phyloP scores from a whole-genome alignment of 768 basidiomycete genomes.

The Amanita brunnescens region DNA sequence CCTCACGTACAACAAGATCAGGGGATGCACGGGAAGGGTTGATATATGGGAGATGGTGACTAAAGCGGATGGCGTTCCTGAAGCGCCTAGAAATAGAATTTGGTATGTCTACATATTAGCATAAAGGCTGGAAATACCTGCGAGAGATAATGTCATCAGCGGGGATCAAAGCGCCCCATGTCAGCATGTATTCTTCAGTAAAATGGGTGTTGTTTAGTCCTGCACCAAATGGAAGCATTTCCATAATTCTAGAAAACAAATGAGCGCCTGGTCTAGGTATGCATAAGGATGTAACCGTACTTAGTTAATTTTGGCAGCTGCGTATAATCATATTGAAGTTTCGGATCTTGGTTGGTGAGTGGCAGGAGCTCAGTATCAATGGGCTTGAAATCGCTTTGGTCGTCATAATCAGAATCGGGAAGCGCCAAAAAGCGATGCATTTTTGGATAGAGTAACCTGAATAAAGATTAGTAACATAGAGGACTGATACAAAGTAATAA shows the following conservation, averaged over 20 bases:
- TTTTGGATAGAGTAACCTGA: background rate
- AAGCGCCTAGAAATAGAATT: background rate
- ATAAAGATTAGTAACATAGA: background rate
- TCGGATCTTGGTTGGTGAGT: background rate
- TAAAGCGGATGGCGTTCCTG: background rate
- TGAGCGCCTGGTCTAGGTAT: background rate
- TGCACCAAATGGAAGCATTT: background rate
- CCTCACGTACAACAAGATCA: background rate
- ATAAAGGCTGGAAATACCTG: background rate
- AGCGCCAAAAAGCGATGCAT: background rate
- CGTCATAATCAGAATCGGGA: background rate
- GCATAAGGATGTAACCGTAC: background rate
- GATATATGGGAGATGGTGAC: background rate
- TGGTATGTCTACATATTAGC: background rate
- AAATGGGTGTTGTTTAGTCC: background rate
- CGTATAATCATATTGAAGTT: background rate
- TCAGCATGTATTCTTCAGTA: background rate
- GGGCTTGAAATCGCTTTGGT: background rate
- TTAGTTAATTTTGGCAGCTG: background rate
- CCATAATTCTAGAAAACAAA: background rate
- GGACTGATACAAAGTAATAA: background rate
- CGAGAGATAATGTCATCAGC: background rate
- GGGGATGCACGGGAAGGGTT: background rate
- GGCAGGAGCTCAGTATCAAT: background rate
- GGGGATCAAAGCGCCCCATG: background rate